Evolutionary conservation across 805 yeast genomes (phyloP).

Genomic region (Millerozyma acaciae): DNA sequence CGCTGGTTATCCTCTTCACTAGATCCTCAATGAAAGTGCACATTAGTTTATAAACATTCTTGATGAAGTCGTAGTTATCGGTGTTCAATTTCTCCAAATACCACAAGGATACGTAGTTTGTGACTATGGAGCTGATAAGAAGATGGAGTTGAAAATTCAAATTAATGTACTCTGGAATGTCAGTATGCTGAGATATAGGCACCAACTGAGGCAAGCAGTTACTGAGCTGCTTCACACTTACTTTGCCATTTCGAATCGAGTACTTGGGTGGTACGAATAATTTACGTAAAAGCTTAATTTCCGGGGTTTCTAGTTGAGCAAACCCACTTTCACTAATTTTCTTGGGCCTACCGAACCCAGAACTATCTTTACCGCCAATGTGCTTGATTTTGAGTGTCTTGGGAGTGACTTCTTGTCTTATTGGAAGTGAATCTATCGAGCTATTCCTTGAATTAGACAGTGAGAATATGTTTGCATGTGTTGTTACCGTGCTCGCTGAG

Average conservation of each 20-base stretch:
- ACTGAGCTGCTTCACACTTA: constrained; percentile 22
- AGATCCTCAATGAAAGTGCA: constrained; percentile 23
- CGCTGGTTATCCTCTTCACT: constrained; percentile 13
- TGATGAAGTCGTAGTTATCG: constrained; percentile 27
- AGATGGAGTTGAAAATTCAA: constrained; percentile 36
- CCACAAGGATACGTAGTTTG: constrained; percentile 23
- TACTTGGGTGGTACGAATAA: constrained; percentile 33
- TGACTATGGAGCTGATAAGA: constrained; percentile 28
- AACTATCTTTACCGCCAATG: too few species aligned
- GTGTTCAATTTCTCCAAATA: constrained; percentile 27
- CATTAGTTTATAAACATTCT: constrained; percentile 20
- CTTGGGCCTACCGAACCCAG: too few species aligned
- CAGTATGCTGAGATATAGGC: constrained; percentile 12
- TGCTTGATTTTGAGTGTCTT: too few species aligned
- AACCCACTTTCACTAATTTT: too few species aligned
- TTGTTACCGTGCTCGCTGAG: too few species aligned
- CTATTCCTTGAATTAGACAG: too few species aligned
- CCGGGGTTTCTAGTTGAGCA: constrained; percentile 30
- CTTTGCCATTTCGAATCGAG: constrained; percentile 26
- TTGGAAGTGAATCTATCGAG: background rate
- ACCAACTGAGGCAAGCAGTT: constrained; percentile 27
- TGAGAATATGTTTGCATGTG: too few species aligned
- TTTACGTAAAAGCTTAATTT: constrained; percentile 28
- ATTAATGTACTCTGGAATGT: constrained; percentile 8
- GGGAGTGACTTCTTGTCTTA: too few species aligned